Evolutionary conservation across 805 yeast genomes (phyloP).

Genomic region (Metschnikowia hibisci): DNA sequence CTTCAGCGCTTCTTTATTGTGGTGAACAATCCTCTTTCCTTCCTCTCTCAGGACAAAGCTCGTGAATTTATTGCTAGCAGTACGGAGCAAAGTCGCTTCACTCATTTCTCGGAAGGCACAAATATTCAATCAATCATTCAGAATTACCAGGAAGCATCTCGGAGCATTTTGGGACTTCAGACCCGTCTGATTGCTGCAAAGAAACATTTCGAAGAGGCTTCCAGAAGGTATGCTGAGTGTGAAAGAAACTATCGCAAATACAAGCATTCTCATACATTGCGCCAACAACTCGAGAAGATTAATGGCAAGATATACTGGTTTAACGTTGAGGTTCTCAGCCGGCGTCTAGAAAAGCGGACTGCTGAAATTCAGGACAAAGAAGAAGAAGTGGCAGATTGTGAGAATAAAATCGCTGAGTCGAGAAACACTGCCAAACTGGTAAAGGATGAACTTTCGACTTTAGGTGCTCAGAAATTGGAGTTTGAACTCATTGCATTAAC

Average conservation of each 20-base stretch:
- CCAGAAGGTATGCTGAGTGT: slow-evolving; percentile 26
- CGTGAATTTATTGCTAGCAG: slow-evolving; percentile 81
- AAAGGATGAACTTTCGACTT: neutral
- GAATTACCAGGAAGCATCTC: slow-evolving; percentile 40
- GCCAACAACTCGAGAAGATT: slow-evolving; percentile 30
- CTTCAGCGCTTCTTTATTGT: slow-evolving; percentile 69
- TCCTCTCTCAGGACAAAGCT: slow-evolving; percentile 91
- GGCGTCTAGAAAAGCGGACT: slow-evolving; percentile 20
- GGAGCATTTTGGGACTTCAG: slow-evolving; percentile 28
- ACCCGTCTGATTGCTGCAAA: slow-evolving; percentile 25
- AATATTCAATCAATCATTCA: slow-evolving; percentile 61
- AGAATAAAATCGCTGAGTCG: slow-evolving; percentile 20
- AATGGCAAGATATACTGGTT: slow-evolving; percentile 43
- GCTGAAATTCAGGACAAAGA: slow-evolving; percentile 13
- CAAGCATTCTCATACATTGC: slow-evolving; percentile 31
- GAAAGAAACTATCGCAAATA: slow-evolving; percentile 31
- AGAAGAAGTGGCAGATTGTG: slow-evolving; percentile 15
- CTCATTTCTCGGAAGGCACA: slow-evolving; percentile 77
- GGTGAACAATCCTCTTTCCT: slow-evolving; percentile 87
- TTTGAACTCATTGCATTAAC: slow-evolving; percentile 1
- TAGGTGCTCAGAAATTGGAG: neutral
- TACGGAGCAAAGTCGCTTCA: slow-evolving; percentile 66
- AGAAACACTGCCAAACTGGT: neutral
- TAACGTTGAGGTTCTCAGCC: slow-evolving; percentile 32
- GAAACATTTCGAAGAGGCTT: slow-evolving; percentile 23